Base-by-base conservation (phyloP, 768 basidiomycete species). In the Boletus pseudopeckii region DNA sequence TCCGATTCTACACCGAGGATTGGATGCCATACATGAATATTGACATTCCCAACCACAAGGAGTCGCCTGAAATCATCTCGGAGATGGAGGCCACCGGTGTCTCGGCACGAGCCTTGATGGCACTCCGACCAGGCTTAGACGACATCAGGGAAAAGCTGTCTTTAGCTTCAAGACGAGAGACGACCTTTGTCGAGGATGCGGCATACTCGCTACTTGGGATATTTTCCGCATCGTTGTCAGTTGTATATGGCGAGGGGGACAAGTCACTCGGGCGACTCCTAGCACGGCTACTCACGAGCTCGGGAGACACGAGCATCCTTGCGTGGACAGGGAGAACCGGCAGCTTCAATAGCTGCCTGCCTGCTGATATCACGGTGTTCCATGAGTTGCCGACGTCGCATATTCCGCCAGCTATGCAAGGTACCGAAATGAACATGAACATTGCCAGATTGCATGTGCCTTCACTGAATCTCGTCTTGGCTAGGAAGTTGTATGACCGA, bases 171-270 rank as follows among this genome's bases (percentile, higher is more conserved):
- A 17, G 15, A 14, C 54, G 54, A 15, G 15, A 51, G 7, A 55
- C 54, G 10, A 60, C 48, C 0, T 13, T 33, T 7, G 17, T 52
- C 5, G 59, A 61, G 32, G 59, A 61, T 32, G 48, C 48, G 7
- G 50, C 59, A 3, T 60, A 60, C 26, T 60, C 57, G 8, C 39
- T 60, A 5, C 40, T 54, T 0, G 50, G 53, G 13, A 50, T 61
- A 30, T 60, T 61, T 14, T 47, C 54, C 2, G 5, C 24, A 7
- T 15, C 33, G 4, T 11, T 53, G 22, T 46, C 51, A 1, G 15
- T 48, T 7, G 47, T 56, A n/a, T 61, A 60, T 41, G 60, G 60
- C 0, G 60, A 60, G 1, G 58, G 52, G 2, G 46, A 50, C 5
- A 36, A 30, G 8, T 46, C 57, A 6, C 50, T 56, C 3, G 54